phyloP scores from a whole-genome alignment of 2,329 filamentous ascomycete species.

The Parascedosporium putredinis region DNA sequence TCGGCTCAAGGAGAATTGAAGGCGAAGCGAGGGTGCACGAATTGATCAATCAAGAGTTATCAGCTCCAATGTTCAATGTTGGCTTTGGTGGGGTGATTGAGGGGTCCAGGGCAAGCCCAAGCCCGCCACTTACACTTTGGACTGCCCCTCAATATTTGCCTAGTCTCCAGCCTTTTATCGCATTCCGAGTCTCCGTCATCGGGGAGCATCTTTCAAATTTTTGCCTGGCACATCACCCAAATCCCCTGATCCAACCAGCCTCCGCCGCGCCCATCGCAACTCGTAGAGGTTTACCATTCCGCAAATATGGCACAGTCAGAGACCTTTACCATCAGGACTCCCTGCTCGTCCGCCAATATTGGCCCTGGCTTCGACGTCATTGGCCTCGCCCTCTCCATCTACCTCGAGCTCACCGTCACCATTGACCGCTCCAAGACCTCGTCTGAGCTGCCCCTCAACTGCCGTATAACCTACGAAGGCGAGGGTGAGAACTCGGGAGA shows the following conservation, averaged over 20 bases:
- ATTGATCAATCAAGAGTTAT: not conserved
- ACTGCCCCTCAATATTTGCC: not conserved
- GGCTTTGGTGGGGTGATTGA: not conserved
- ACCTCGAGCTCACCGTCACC: conserved; percentile 79
- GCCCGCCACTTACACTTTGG: not conserved
- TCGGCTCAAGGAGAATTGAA: too few relatives aligned
- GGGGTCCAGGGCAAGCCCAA: not conserved
- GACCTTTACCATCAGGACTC: conserved; percentile 65
- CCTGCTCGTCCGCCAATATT: conserved; percentile 95
- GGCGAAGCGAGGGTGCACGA: too few relatives aligned
- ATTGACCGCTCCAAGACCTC: conserved; percentile 48
- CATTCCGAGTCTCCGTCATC: not conserved
- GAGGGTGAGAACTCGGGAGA: conserved; percentile 59
- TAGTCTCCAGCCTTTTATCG: not conserved
- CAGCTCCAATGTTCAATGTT: not conserved
- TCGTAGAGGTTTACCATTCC: not conserved
- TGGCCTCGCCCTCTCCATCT: conserved; percentile 85
- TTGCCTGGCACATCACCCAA: not conserved
- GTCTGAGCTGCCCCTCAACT: conserved; percentile 63
- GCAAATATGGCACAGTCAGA: conserved; percentile 30
- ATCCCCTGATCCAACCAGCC: not conserved
- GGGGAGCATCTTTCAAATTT: not conserved
- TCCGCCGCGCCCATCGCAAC: not conserved
- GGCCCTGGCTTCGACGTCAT: conserved; percentile 97
- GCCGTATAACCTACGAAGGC: conserved; percentile 83